Base-by-base conservation (phyloP, 352 stramenopile species). In the Vaucheria bursata region DNA sequence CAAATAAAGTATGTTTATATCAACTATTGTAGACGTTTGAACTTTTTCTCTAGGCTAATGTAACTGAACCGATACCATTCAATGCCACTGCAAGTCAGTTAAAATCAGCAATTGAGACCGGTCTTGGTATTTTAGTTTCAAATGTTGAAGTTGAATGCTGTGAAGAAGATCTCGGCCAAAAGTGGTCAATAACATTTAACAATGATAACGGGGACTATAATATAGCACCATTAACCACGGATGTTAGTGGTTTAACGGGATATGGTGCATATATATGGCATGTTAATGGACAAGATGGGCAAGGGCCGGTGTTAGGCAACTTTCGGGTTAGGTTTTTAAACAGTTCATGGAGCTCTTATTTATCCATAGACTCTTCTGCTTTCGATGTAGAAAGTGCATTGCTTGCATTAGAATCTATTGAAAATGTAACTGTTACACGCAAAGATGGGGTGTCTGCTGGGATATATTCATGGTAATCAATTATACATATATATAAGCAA, bases 121-220 rank as follows among this genome's bases (percentile, higher is more conserved):
- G 71, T 35, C 73, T 83, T 5, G 78, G 74, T 12, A 77, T 83
- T 1, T 37, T 73, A 18, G 37, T 69, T n/a, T 25, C 68, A 1
- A 34, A 8, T 18, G 45, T 83, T 7, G 65, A 34, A 0, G 78
- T 80, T n/a, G 70, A 83, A 36, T 83, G 78, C 33, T 83, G 78
- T 35, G 71, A 78, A 39, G 38, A 73, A 39, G 72, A 81, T 31
- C 29, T 49, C 32, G 78, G 78, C 31, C 78, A 50, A 29, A 83
- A 74, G 6, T 83, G 78, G 78, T 80, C 35, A 12, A 77, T 83
- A 2, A 77, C 74, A 31, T 83, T 83, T 31, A 33, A 40, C 18
- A 29, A 39, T 80, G 78, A 83, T 34, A 18, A 64, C 35, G 78
- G 78, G 50, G 78, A 80, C 66, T 83, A 68, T 33, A 53, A 83